These are phyloP conservation scores for Ceratocystis cubensis DNA, from an alignment of 2,329 filamentous ascomycete genomes.

Conservation along the genomic window DNA sequence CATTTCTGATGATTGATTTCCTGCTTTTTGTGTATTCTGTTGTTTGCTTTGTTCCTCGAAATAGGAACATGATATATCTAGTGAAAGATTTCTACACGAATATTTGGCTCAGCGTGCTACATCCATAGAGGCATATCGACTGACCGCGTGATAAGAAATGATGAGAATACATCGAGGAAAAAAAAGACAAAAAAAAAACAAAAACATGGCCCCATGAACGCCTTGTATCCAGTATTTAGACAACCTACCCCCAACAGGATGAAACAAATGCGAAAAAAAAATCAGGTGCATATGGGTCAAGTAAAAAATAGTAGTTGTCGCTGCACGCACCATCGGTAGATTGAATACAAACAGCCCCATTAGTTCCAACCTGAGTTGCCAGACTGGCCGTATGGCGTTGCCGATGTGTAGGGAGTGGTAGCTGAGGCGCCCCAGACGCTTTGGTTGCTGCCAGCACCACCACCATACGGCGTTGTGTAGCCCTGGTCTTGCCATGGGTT, in stretches of 20 bases:
- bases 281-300: neutral
- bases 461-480: conserved; percentile 56
- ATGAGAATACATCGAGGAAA: neutral
- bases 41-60: neutral
- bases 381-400: conserved; percentile 34
- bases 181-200: neutral
- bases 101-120: neutral
- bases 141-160: neutral
- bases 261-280: conserved; percentile 15
- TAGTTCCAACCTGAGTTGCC: conserved; percentile 22
- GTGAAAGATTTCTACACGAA: neutral
- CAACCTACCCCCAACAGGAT: neutral
- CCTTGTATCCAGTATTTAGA: conserved; percentile 12
- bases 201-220: conserved; percentile 13
- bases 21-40: neutral
- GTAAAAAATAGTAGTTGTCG: neutral
- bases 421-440: conserved; percentile 50
- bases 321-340: neutral
- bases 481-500: conserved; percentile 50
- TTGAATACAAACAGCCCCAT: neutral
- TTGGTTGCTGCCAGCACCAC: conserved; percentile 37
- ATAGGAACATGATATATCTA: neutral
- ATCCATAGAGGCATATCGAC: neutral
- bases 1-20: neutral
- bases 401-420: conserved; percentile 34